Conservation (phyloP, 345 rosid genomes). For the Pistacia atlantica region DNA sequence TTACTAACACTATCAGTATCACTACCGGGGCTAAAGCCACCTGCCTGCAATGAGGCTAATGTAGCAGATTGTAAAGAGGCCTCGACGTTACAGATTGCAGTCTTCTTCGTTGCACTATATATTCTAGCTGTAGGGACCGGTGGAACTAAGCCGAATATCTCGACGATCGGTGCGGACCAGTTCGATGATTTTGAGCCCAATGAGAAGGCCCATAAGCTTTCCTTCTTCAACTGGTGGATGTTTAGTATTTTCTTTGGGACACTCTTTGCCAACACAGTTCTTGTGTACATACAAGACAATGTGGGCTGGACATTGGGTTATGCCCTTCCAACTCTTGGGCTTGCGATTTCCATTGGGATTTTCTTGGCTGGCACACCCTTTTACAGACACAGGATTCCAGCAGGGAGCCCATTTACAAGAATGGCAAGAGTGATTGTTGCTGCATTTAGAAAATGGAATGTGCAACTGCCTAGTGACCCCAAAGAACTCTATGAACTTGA, state of each 20-base stretch:
- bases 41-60: slow-evolving; percentile 39
- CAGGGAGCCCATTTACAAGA: slow-evolving; percentile 74
- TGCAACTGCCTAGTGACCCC: slow-evolving; percentile 44
- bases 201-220: slow-evolving; percentile 74
- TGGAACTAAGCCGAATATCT: slow-evolving; percentile 93
- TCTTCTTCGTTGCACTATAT: slow-evolving; percentile 79
- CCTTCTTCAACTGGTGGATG: slow-evolving; percentile 99
- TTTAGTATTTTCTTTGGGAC: slow-evolving; percentile 89
- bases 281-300: slow-evolving; percentile 87
- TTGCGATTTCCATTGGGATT: slow-evolving; percentile 50
- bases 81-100: slow-evolving; percentile 56
- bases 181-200: slow-evolving; percentile 80
- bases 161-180: slow-evolving; percentile 91
- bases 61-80: slow-evolving; percentile 52
- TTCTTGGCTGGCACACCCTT: slow-evolving; percentile 73
- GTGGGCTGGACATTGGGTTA: slow-evolving; percentile 88
- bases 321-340: slow-evolving; percentile 76
- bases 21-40: slow-evolving; percentile 64
- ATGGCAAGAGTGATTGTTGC: slow-evolving; percentile 81
- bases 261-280: slow-evolving; percentile 77
- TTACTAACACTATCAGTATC: slow-evolving; percentile 73
- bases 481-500: slow-evolving; percentile 61
- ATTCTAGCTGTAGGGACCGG: slow-evolving; percentile 79
- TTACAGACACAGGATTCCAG: slow-evolving; percentile 69
- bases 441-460: slow-evolving; percentile 58